Base-by-base conservation (phyloP, 768 basidiomycete genomes). In the Botryobasidium botryosum region DNA sequence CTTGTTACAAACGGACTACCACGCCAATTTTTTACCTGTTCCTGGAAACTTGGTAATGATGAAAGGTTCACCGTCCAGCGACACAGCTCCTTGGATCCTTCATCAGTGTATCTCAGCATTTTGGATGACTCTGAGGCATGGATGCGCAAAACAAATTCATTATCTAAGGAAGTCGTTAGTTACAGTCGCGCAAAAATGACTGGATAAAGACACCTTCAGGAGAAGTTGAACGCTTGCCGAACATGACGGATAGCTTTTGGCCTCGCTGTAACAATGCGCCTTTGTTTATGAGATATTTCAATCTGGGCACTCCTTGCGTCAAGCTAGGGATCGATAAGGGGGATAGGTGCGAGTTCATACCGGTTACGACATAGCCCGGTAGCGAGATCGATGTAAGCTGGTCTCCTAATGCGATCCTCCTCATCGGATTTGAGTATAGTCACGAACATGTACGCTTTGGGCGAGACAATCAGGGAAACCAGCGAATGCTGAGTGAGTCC, bases 271-370 rank as follows among this genome's bases (percentile, higher is more conserved):
- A 60, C 53, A 87, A 84, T 18, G 82, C 81, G 43, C 84, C 84
- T 62, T 85, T 86, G 50, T 77, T 75, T 44, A 88, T 82, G 37
- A 88, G 68, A 59, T 86, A 88, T 55, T 87, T 83, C 52, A 87
- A 61, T 52, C 84, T 87, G 55, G 51, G 10, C 1, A 15, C n/a
- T n/a, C n/a, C n/a, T n/a, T n/a, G n/a, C n/a, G n/a, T n/a, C n/a
- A n/a, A n/a, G n/a, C n/a, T n/a, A n/a, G n/a, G n/a, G n/a, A n/a
- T n/a, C n/a, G n/a, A n/a, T n/a, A n/a, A n/a, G n/a, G n/a, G n/a
- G n/a, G n/a, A n/a, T n/a, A n/a, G n/a, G n/a, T n/a, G n/a, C n/a
- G n/a, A n/a, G n/a, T n/a, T n/a, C n/a, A n/a, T n/a, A 77, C 78
- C 84, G 68, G 60, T 88, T 87, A 59, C 87, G 83, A 56, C 86